Evolutionary conservation across 768 basidiomycete species (phyloP), one percentile per base, ranked within the genome.

Genomic region (Suillus weaverae): DNA sequence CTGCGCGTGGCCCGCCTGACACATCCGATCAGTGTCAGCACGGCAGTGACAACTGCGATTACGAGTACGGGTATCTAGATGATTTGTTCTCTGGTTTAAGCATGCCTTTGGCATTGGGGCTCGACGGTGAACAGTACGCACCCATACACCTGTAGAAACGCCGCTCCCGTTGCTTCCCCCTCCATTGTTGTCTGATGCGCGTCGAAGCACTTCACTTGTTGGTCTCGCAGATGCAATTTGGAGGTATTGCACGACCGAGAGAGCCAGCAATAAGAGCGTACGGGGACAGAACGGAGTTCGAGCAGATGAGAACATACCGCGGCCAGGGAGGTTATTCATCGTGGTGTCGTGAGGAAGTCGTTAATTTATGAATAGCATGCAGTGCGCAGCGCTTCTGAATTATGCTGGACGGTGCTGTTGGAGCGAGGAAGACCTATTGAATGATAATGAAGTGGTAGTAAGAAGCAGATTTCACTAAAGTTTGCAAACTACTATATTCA

Each of bases 61-160:
- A 68, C 62, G n/a, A 76, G 63, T n/a, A 75, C 68, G 5, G 74
- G 74, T 60, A 75, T 66, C 74, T 75, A 53, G 5, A 41, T 20
- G 13, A 8, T 30, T 41, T 10, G 11, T 30, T 32, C 10, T 11
- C 38, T 8, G 57, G 11, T 41, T 59, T 59, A 11, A 59, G 39
- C 18, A 59, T 59, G 16, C 4, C 38, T 57, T 38, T 55, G 39
- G 33, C 32, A 3, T 46, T 43, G 32, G 13, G 13, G 50, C 39
- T 43, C 13, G 44, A n/a, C 33, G 36, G 16, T 22, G 46, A 16
- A 32, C 20, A 39, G 4, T 33, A 74, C 73, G 66, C 65, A 74
- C 74, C 74, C 74, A 74, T 61, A 76, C 33, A 26, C 4, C 70
- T 62, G 72, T 60, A 41, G 57, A 59, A 41, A 41, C 38, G 10